phyloP scores from a whole-genome alignment of 352 stramenopile species.

The Pseudoperonospora humuli region DNA sequence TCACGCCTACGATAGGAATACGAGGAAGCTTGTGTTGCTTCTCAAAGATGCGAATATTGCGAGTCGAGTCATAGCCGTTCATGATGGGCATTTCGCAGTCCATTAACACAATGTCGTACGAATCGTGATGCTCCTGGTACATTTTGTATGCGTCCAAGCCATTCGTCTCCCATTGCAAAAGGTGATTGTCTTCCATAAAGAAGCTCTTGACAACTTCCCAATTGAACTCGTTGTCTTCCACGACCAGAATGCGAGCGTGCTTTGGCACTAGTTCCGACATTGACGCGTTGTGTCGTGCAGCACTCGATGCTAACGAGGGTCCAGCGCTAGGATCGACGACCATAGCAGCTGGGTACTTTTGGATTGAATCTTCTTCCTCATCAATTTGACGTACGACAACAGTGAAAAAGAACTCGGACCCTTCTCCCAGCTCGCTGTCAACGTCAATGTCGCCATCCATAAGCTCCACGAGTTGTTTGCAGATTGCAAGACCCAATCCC shows the following conservation, averaged over 20 bases:
- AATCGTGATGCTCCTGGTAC: conserved; percentile 69
- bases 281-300: conserved; percentile 14
- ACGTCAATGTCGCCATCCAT: conserved; percentile 68
- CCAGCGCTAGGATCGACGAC: conserved; percentile 11
- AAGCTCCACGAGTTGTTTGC: conserved; percentile 63
- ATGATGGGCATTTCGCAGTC: conserved; percentile 87
- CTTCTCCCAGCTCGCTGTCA: conserved; percentile 53
- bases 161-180: conserved; percentile 79
- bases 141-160: conserved; percentile 57
- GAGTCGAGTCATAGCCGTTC: conserved; percentile 71
- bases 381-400: conserved; percentile 47
- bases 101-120: conserved; percentile 78
- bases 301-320: conserved; percentile 11
- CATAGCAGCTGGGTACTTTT: conserved; percentile 39
- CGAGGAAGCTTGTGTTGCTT: conserved; percentile 50
- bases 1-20: conserved; percentile 80
- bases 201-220: conserved; percentile 88
- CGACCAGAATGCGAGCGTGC: conserved; percentile 69
- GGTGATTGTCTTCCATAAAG: conserved; percentile 70
- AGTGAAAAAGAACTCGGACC: conserved; percentile 64
- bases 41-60: conserved; percentile 67
- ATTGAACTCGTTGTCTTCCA: conserved; percentile 88
- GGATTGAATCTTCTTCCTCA: conserved; percentile 37
- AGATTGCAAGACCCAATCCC: conserved; percentile 61
- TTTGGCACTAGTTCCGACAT: conserved; percentile 40